Evolutionary conservation across 2,329 filamentous ascomycete genomes (phyloP).

Genomic region (Claviceps africana): DNA sequence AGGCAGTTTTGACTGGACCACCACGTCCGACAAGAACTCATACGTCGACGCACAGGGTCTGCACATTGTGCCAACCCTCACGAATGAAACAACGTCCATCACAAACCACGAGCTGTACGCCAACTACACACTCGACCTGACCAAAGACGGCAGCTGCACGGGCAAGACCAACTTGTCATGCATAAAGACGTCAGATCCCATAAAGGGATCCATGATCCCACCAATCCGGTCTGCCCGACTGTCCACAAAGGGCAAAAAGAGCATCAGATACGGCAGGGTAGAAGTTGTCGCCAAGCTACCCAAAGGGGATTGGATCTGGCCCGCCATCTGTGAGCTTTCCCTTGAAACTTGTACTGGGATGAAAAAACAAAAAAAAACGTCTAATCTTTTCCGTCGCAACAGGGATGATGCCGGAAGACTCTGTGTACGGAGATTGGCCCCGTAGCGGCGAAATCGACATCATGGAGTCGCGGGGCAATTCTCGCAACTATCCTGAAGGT

Average conservation of each 20-base stretch:
- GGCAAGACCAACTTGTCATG: slow-evolving; percentile 20
- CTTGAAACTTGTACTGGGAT: too few relatives aligned
- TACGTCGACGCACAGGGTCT: slow-evolving; percentile 34
- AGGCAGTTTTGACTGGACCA: slow-evolving; percentile 42
- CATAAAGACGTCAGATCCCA: slow-evolving; percentile 27
- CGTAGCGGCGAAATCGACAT: slow-evolving; percentile 40
- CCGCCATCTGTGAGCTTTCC: slow-evolving; percentile 22
- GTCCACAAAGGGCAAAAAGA: slow-evolving; percentile 18
- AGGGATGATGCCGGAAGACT: slow-evolving; percentile 36
- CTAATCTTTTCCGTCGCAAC: background rate
- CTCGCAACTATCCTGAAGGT: slow-evolving; percentile 24
- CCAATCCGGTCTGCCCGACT: slow-evolving; percentile 36
- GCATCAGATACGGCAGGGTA: slow-evolving; percentile 19
- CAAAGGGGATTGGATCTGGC: slow-evolving; percentile 42
- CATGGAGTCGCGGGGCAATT: slow-evolving; percentile 29
- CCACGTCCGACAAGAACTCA: slow-evolving; percentile 30
- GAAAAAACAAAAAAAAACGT: background rate
- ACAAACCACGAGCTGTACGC: slow-evolving; percentile 23
- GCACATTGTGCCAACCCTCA: slow-evolving; percentile 41
- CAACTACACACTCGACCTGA: slow-evolving; percentile 31
- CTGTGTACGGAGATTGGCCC: slow-evolving; percentile 36
- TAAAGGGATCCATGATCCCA: slow-evolving; percentile 30
- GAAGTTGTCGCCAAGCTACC: slow-evolving; percentile 41
- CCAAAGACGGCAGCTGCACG: slow-evolving; percentile 27
- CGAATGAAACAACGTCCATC: slow-evolving; percentile 25